Conservation (phyloP, 2,329 filamentous ascomycete species). For the Nemania diffusa region DNA sequence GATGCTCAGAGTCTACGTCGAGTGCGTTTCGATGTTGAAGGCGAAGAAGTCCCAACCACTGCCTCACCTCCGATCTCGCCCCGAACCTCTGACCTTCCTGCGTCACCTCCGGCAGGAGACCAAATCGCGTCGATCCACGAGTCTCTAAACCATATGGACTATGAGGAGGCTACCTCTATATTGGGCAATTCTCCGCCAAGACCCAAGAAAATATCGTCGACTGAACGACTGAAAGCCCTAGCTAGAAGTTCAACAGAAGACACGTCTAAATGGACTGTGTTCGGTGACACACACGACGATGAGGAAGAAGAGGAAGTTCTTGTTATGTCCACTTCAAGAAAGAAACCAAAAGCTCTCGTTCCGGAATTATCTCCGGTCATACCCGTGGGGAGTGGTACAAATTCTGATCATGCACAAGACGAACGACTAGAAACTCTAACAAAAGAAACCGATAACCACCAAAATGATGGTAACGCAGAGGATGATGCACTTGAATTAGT, state of each 20-base stretch:
- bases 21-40: constrained; percentile 71
- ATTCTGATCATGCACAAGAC: constrained; percentile 4
- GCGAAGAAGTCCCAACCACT: constrained; percentile 69
- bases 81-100: constrained; percentile 45
- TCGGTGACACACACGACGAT: constrained; percentile 49
- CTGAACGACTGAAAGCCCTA: constrained; percentile 63
- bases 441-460: constrained; percentile 31
- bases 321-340: constrained; percentile 42
- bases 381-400: background rate
- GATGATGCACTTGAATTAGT: constrained; percentile 47
- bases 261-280: constrained; percentile 63
- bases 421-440: background rate
- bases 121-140: constrained; percentile 37
- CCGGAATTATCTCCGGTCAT: background rate
- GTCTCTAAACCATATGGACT: constrained; percentile 40
- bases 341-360: constrained; percentile 19
- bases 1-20: constrained; percentile 64
- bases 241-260: constrained; percentile 63
- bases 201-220: constrained; percentile 66
- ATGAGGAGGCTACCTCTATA: constrained; percentile 50
- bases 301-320: constrained; percentile 49
- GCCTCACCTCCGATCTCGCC: constrained; percentile 60
- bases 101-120: constrained; percentile 40
- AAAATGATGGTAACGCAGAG: constrained; percentile 29
- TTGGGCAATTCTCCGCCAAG: constrained; percentile 51